These are phyloP conservation scores for Letharia columbiana DNA, from an alignment of 495 filamentous ascomycete species.

Conservation along the genomic window DNA sequence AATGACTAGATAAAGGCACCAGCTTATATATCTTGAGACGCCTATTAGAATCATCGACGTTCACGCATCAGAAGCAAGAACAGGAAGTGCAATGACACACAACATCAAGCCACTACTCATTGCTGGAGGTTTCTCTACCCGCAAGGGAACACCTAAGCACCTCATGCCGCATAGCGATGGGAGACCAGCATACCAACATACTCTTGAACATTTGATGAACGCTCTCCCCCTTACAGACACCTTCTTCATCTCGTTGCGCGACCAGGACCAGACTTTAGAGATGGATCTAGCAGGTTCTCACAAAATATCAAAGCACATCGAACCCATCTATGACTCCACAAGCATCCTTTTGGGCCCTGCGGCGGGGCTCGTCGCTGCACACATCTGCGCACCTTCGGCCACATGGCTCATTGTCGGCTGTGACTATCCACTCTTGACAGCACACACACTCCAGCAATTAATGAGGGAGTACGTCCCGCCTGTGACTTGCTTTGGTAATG, in stretches of 20 bases:
- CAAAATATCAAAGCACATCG: background rate
- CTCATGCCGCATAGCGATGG: background rate
- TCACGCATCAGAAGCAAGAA: background rate
- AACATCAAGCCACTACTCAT: background rate
- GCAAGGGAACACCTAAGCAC: background rate
- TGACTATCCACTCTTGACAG: slow-evolving; percentile 26
- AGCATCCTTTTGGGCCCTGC: background rate
- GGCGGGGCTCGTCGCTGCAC: slow-evolving; percentile 26
- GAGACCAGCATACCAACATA: background rate
- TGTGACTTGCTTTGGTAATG: background rate
- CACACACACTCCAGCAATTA: background rate
- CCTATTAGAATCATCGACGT: background rate
- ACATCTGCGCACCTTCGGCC: slow-evolving; percentile 17
- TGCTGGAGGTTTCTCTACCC: background rate
- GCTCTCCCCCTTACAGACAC: background rate
- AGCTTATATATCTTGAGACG: no score
- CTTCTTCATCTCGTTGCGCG: slow-evolving; percentile 7
- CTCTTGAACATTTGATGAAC: background rate
- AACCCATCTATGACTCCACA: background rate
- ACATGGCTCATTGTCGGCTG: slow-evolving; percentile 28
- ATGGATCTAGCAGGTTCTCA: background rate
- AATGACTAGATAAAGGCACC: background rate
- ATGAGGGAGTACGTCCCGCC: background rate
- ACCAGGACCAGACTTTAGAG: slow-evolving; percentile 1
- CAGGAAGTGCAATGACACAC: background rate